Evolutionary conservation across 1,284 basidiomycete species (phyloP), one percentile per base, ranked within the genome.

Genomic region (Bondarzewia mesenterica): DNA sequence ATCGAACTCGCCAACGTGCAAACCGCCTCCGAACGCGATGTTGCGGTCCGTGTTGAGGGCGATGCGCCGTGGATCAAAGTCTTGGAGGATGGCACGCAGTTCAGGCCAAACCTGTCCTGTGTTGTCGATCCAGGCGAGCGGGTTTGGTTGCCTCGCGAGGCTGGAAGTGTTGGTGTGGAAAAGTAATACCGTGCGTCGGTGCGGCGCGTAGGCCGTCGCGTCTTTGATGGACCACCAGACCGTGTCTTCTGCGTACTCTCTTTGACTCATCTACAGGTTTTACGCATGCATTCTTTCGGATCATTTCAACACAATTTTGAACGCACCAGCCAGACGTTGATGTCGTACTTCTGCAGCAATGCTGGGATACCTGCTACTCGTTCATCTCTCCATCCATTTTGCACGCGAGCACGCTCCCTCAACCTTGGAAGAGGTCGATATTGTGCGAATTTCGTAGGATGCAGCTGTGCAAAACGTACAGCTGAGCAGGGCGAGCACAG

Each of bases 211-310:
- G 42, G 69, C 69, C 2, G 72, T 74, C 5, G 75, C 70, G 50
- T 71, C 67, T 50, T 74, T 74, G 42, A 78, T 63, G 7, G 75
- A 71, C 67, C 71, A 71, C 69, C 75, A 77, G 20, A 74, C 63
- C 1, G 74, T 73, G 55, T 75, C 75, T 51, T 78, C 76, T 2
- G 74, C 75, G 53, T 77, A 72, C 54, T 79, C 75, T 40, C 73
- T 64, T 60, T 73, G 70, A 51, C 65, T 65, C 55, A 77, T 66
- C 74, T 75, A 51, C 15, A 22, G 7, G 16, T 18, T n/a, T 26
- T 23, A 42, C 36, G 21, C 46, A 18, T 49, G 25, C 14, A 47
- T 16, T 27, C 18, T n/a, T n/a, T n/a, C n/a, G n/a, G n/a, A n/a
- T n/a, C n/a, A n/a, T n/a, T n/a, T n/a, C n/a, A n/a, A n/a, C n/a